Conservation (phyloP, 1,284 basidiomycete genomes). For the Boletus sp. region DNA sequence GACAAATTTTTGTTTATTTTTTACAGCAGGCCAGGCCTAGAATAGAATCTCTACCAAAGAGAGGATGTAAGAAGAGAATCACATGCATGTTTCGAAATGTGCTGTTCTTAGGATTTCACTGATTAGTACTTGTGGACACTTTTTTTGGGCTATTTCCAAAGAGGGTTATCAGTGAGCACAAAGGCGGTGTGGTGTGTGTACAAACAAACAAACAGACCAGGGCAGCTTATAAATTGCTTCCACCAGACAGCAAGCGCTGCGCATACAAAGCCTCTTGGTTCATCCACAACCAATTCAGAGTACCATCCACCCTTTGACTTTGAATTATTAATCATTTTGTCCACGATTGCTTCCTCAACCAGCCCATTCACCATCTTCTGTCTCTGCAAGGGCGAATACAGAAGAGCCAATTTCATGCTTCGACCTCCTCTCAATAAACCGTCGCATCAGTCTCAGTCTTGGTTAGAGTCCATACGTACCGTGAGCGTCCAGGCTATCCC, state of each 20-base stretch:
- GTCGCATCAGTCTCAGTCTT: conserved; percentile 58
- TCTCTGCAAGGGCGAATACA: conserved; percentile 59
- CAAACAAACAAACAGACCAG: conserved; percentile 29
- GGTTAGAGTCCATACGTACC: conserved; percentile 54
- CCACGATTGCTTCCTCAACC: conserved; percentile 62
- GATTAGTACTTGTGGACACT: too few species aligned
- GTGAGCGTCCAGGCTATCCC: conserved; percentile 37
- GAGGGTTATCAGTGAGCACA: conserved; percentile 7
- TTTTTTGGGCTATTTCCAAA: too few species aligned
- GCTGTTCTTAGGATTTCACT: too few species aligned
- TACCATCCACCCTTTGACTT: conserved; percentile 5
- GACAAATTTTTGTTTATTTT: too few species aligned
- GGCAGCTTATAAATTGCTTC: conserved; percentile 28
- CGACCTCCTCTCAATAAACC: conserved; percentile 72
- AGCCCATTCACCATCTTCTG: conserved; percentile 56
- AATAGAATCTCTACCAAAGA: too few species aligned
- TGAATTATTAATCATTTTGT: background rate
- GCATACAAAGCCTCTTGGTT: background rate
- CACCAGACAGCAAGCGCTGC: too few species aligned
- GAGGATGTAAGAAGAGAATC: too few species aligned
- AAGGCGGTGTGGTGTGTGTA: conserved; percentile 1
- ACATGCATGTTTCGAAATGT: too few species aligned
- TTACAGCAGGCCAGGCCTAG: too few species aligned
- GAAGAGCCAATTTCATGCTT: conserved; percentile 68
- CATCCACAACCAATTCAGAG: conserved; percentile 5